phyloP scores from a whole-genome alignment of 192 early-diverging fungal species.

The Endogone sp. region DNA sequence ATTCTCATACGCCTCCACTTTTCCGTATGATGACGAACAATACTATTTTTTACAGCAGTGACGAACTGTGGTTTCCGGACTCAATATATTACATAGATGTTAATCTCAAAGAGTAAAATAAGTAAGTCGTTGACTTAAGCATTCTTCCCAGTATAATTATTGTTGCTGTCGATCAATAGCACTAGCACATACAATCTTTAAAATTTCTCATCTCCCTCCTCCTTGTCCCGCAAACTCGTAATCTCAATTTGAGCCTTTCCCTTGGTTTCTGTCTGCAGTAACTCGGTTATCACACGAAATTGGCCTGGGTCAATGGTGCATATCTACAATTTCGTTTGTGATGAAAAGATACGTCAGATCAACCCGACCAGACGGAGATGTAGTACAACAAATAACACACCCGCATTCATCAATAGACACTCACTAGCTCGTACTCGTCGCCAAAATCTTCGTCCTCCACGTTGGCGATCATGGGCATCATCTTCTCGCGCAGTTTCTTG shows the following conservation, averaged over 20 bases:
- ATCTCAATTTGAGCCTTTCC: slow-evolving; percentile 90
- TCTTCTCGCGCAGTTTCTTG: slow-evolving; percentile 81
- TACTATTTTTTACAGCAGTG: too few species aligned
- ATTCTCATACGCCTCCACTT: too few species aligned
- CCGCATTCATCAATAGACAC: too few species aligned
- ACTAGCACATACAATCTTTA: slow-evolving; percentile 33
- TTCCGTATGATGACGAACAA: too few species aligned
- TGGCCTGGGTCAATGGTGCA: slow-evolving; percentile 91
- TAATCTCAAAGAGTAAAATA: too few species aligned
- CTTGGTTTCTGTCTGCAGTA: slow-evolving; percentile 80
- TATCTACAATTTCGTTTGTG: slow-evolving; percentile 56
- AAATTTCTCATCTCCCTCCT: slow-evolving; percentile 64
- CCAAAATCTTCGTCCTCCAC: slow-evolving; percentile 76
- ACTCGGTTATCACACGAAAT: slow-evolving; percentile 78
- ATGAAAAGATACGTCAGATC: slow-evolving; percentile 4
- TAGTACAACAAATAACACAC: not conserved
- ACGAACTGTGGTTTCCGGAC: too few species aligned
- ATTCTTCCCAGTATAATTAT: too few species aligned
- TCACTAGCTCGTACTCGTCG: slow-evolving; percentile 82
- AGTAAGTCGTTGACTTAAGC: too few species aligned
- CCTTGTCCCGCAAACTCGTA: slow-evolving; percentile 69
- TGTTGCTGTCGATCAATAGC: not conserved
- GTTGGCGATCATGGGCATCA: slow-evolving; percentile 52
- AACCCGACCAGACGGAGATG: not conserved
- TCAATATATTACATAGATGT: too few species aligned